Evolutionary conservation across 2,329 filamentous ascomycete genomes (phyloP), one percentile per base, ranked within the genome.

Genomic region (Talaromyces sp.): DNA sequence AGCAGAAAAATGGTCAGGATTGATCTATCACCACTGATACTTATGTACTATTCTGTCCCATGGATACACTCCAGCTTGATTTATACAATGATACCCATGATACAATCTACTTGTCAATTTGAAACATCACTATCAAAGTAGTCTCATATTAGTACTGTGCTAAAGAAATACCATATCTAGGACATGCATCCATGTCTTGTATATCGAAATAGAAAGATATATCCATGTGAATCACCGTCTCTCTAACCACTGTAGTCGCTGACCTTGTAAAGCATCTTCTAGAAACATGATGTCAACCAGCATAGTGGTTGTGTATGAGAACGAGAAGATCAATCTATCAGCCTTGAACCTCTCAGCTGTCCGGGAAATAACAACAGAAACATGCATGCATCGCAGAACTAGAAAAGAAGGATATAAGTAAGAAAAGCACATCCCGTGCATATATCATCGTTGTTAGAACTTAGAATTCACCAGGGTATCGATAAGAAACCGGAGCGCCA

Each of bases 401-500:
- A 1, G 19, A 34, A 19, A 61, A 38, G 27, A 7, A 60, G 53
- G 19, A 53, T 31, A 67, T 68, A 65, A 56, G 53, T 68, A 65
- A 56, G 53, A 65, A 43, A 56, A 61, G 61, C 15, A 40, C 31
- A 6, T 58, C 22, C 19, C 45, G 31, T 45, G 27, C 36, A 68
- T 65, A 58, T 45, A 49, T 54, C 53, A 63, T 65, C 65, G 67
- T 45, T 36, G n/a, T n/a, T n/a, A n/a, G n/a, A n/a, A n/a, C n/a
- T n/a, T n/a, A 49, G 59, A 67, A 56, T 66, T 58, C 61, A 65
- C 58, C 63, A 67, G 68, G 67, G 61, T 63, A 63, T 63, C 61
- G 61, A 56, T 63, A 58, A 43, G 45, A 63, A 63, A 56, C 49
- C 61, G 43, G 17, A 63, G 51, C 61, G 61, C 61, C 61, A 36